Percentiles rank a stretch among this genome's conserved stretches.
phyloP scores from a whole-genome alignment of 345 rosid species.

The Aurinia saxatilis region DNA sequence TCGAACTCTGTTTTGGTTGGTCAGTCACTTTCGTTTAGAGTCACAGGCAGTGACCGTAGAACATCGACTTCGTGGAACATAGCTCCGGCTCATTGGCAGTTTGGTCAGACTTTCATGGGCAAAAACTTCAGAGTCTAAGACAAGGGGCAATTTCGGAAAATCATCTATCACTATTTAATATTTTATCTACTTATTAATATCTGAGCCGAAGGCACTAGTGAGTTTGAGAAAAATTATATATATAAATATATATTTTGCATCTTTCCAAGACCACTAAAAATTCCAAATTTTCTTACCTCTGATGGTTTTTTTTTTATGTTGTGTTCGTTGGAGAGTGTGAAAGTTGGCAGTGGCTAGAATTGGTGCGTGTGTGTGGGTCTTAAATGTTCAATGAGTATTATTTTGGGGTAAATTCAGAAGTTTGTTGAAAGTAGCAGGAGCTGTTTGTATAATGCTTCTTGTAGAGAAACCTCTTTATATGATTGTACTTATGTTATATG shows the following conservation, averaged over 20 bases:
- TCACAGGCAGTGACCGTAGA: constrained; percentile 59
- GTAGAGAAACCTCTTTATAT: constrained; percentile 7
- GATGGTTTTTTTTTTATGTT: background rate
- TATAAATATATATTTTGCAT: background rate
- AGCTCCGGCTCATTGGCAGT: constrained; percentile 59
- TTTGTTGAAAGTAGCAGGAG: constrained; percentile 18
- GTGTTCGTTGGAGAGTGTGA: constrained; percentile 22
- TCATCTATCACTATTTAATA: background rate
- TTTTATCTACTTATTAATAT: background rate
- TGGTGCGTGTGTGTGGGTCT: constrained; percentile 11
- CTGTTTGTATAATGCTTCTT: constrained; percentile 15
- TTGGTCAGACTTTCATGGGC: constrained; percentile 67
- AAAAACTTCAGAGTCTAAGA: constrained; percentile 53
- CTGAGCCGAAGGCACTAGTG: constrained; percentile 25
- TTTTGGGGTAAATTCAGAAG: constrained; percentile 14
- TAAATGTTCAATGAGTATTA: background rate
- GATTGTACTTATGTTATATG: background rate
- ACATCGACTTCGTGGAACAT: constrained; percentile 66
- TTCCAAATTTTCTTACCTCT: constrained; percentile 13
- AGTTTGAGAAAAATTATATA: background rate
- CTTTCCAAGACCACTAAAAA: constrained; percentile 6
- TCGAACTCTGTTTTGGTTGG: constrained; percentile 49
- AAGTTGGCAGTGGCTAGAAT: background rate
- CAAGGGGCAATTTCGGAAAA: background rate
- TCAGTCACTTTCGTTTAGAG: constrained; percentile 52